These are phyloP conservation scores for Baudoinia panamericana DNA, from an alignment of 495 filamentous ascomycete genomes.

Conservation along the genomic window DNA sequence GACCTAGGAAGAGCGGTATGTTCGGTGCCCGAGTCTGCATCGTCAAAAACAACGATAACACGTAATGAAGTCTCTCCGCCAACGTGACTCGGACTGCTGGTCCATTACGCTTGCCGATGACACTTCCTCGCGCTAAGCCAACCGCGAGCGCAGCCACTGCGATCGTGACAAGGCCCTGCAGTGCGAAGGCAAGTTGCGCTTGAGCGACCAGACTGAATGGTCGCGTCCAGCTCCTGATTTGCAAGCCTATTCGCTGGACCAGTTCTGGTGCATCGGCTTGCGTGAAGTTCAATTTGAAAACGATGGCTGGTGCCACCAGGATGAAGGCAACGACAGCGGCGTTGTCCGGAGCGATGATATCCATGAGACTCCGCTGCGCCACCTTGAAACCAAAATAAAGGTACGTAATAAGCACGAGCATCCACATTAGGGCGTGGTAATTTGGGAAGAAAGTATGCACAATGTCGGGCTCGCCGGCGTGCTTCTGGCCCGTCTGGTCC, in stretches of 20 bases:
- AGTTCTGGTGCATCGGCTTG: constrained; percentile 77
- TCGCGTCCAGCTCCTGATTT: constrained; percentile 18
- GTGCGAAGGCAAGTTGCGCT: constrained; percentile 25
- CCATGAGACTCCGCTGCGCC: constrained; percentile 11
- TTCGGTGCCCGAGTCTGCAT: constrained; percentile 77
- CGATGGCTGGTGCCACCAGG: constrained; percentile 46
- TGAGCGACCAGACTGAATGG: constrained; percentile 22
- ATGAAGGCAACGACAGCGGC: constrained; percentile 1
- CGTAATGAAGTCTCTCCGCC: constrained; percentile 42
- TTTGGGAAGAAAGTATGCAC: constrained; percentile 50
- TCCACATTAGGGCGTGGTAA: constrained; percentile 57
- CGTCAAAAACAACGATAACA: constrained; percentile 64
- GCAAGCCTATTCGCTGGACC: constrained; percentile 38
- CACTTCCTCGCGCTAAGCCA: background rate
- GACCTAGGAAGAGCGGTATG: constrained; percentile 68
- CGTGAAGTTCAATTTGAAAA: constrained; percentile 75
- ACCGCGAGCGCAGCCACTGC: constrained; percentile 5
- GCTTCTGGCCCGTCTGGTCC: constrained; percentile 97
- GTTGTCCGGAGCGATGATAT: constrained; percentile 9
- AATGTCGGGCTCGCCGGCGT: constrained; percentile 76
- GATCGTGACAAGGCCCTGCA: constrained; percentile 12
- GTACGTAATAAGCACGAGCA: constrained; percentile 59
- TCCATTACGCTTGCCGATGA: background rate
- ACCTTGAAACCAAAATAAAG: constrained; percentile 28
- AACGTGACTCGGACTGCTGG: constrained; percentile 14